phyloP scores from a whole-genome alignment of 805 yeast species.

The Yarrowia hollandica region DNA sequence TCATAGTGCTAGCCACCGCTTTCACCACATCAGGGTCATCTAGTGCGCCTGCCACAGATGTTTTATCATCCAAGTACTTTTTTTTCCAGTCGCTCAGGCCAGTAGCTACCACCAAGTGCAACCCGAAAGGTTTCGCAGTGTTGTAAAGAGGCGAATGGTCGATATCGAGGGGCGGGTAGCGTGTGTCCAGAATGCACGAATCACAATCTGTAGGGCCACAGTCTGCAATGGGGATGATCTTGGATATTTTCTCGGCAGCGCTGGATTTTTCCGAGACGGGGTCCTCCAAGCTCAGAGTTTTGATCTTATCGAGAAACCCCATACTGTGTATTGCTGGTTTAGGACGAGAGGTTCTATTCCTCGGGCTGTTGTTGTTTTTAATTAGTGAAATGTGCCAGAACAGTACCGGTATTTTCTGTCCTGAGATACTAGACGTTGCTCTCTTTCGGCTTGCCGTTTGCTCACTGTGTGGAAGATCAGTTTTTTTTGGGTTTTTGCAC shows the following conservation, averaged over 20 bases:
- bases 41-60: constrained; percentile 52
- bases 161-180: constrained; percentile 54
- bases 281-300: neutral
- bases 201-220: constrained; percentile 55
- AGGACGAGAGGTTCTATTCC: too few relatives aligned
- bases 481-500: too few relatives aligned
- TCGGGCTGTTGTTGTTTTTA: too few relatives aligned
- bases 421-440: too few relatives aligned
- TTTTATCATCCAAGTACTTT: constrained; percentile 57
- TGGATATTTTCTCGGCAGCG: constrained; percentile 39
- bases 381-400: too few relatives aligned
- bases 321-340: neutral
- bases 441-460: too few relatives aligned
- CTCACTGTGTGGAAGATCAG: too few relatives aligned
- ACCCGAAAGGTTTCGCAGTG: constrained; percentile 64
- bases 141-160: constrained; percentile 58
- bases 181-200: constrained; percentile 48
- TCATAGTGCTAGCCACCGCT: constrained; percentile 22
- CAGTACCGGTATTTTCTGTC: too few relatives aligned
- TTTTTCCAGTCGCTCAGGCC: constrained; percentile 84
- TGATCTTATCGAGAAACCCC: constrained; percentile 14
- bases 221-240: constrained; percentile 48
- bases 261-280: neutral
- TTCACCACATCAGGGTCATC: constrained; percentile 32
- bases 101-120: constrained; percentile 80